Percentiles rank a stretch among this genome's conserved stretches.
phyloP scores from a whole-genome alignment of 1,284 basidiomycete species.

The Chalciporus piperatoides region DNA sequence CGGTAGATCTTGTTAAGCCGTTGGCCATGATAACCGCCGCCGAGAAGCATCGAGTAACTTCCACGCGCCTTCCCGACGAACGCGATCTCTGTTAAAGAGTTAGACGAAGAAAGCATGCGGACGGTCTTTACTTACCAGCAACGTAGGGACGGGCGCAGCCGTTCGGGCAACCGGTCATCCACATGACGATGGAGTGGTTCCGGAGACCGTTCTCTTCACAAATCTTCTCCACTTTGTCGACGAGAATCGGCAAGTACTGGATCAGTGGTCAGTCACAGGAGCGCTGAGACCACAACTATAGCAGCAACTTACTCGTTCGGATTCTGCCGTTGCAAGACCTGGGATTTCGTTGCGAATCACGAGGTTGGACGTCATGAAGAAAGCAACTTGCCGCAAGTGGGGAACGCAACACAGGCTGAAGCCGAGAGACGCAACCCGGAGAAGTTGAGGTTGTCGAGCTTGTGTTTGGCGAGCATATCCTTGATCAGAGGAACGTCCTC shows the following conservation, averaged over 20 bases:
- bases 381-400: slow-evolving; percentile 74
- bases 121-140: slow-evolving; percentile 51
- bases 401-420: slow-evolving; percentile 97
- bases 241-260: slow-evolving; percentile 88
- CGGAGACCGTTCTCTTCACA: slow-evolving; percentile 91
- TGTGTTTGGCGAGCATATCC: slow-evolving; percentile 78
- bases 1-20: slow-evolving; percentile 92
- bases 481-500: slow-evolving; percentile 79
- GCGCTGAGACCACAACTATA: not conserved
- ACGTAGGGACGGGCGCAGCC: slow-evolving; percentile 95
- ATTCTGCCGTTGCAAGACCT: slow-evolving; percentile 94
- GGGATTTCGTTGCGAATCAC: slow-evolving; percentile 2
- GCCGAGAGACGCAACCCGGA: slow-evolving; percentile 81
- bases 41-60: slow-evolving; percentile 92
- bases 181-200: slow-evolving; percentile 94
- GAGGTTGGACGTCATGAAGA: not conserved
- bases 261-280: slow-evolving; percentile 5
- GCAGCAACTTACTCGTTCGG: slow-evolving; percentile 62
- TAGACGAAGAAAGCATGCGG: not conserved
- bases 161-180: slow-evolving; percentile 97
- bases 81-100: slow-evolving; percentile 68
- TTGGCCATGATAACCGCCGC: slow-evolving; percentile 92
- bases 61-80: slow-evolving; percentile 97
- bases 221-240: slow-evolving; percentile 95
- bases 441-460: slow-evolving; percentile 85